phyloP scores from a whole-genome alignment of 2,329 filamentous ascomycete species.

The Fusarium albosuccineum region DNA sequence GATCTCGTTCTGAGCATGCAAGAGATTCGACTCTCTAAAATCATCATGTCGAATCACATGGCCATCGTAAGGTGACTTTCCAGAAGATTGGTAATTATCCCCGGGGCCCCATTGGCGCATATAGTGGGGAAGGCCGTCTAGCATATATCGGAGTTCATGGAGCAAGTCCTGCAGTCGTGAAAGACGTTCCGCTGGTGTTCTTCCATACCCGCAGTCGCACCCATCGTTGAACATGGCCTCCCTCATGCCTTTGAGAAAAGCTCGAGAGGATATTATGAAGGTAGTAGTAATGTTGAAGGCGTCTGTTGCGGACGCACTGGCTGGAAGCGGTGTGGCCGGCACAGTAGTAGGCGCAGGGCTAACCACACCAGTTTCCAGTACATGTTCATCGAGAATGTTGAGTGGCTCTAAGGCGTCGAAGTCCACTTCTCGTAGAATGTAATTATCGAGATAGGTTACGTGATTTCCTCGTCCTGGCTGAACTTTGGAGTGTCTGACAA shows the following conservation, averaged over 20 bases:
- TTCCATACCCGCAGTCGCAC: conserved; percentile 26
- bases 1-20: conserved; percentile 40
- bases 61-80: background rate
- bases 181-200: conserved; percentile 12
- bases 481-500: conserved; percentile 34
- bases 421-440: conserved; percentile 46
- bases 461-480: conserved; percentile 39
- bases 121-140: conserved; percentile 44
- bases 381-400: conserved; percentile 50
- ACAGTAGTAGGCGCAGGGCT: conserved; percentile 16
- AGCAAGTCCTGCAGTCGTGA: conserved; percentile 44
- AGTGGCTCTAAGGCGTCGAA: conserved; percentile 50
- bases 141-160: conserved; percentile 48
- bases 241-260: conserved; percentile 42
- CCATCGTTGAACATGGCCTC: conserved; percentile 32
- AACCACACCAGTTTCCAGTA: conserved; percentile 40
- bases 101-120: conserved; percentile 28
- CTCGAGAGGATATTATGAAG: conserved; percentile 47
- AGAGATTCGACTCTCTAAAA: conserved; percentile 7
- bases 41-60: background rate
- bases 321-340: conserved; percentile 1
- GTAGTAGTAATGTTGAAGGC: conserved; percentile 43
- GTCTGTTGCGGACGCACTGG: background rate
- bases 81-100: background rate
- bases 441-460: conserved; percentile 48